Evolutionary conservation across 164 flowering plant species (phyloP), one percentile per base, ranked within the genome.

Genomic region (Piper betle): DNA sequence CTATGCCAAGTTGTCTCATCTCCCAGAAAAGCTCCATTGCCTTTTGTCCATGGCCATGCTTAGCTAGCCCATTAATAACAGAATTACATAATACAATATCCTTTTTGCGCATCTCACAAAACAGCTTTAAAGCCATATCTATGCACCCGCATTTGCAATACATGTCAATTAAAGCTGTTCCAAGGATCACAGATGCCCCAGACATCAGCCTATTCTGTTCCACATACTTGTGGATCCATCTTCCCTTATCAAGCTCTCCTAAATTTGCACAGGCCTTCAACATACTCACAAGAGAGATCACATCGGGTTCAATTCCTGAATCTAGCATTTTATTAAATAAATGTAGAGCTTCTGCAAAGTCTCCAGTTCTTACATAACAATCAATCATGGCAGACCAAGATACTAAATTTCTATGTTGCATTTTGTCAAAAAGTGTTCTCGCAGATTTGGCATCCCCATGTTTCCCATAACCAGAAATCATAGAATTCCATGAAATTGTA

Each of bases 371-470:
- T 53, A 72, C 78, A 20, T 72, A 65, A 55, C 80, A 78, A 70
- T 75, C 75, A 52, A 80, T 78, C 84, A 78, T 70, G 0, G 77
- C 80, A 0, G 74, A 74, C 84, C 83, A 80, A 68, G 81, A 77
- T 17, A 78, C 75, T 39, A 41, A 0, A 39, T 20, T 64, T 56
- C 52, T 64, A 8, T 63, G 18, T n/a, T 50, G 66, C 66, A 63
- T 63, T 11, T 39, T 41, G 17, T 63, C 80, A 37, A 73, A 80
- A 18, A 73, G 9, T 37, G 16, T 40, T 39, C 50, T 13, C 8
- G 73, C 79, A 57, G 68, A 58, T 11, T 52, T 46, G 19, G 77
- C 71, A 59, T 69, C 73, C 8, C 79, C 81, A 39, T 70, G 67
- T 57, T 72, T 77, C 2, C 76, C 79, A 57, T 75, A 77, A 1